Evolutionary conservation across 108 stramenopile genomes (phyloP).

Genomic region (Schizochytrium sp.): DNA sequence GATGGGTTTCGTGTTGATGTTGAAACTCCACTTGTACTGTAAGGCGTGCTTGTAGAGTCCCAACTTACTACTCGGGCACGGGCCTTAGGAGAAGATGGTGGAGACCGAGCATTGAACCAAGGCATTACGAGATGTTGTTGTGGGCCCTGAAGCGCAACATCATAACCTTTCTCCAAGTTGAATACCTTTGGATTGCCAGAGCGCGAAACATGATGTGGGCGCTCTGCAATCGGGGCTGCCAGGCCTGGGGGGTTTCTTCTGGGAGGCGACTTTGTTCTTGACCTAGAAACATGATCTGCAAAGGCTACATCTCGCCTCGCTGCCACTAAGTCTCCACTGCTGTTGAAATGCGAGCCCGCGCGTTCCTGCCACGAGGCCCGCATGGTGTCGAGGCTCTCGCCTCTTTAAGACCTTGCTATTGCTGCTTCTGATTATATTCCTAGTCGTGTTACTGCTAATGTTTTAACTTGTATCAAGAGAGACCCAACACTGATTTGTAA

Average conservation of each 20-base stretch:
- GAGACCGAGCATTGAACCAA: neutral
- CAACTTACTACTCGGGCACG: neutral
- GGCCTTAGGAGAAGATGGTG: neutral
- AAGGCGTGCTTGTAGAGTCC: neutral
- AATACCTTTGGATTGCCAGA: neutral
- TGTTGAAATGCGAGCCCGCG: neutral
- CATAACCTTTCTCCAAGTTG: too few relatives aligned
- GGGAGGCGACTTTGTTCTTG: constrained; percentile 7
- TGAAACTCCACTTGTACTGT: neutral
- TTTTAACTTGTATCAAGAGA: too few relatives aligned
- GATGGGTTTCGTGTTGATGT: too few relatives aligned
- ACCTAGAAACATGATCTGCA: neutral
- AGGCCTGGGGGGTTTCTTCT: neutral
- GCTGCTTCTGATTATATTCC: too few relatives aligned
- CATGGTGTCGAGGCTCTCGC: neutral
- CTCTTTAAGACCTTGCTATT: too few relatives aligned
- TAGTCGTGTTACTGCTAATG: too few relatives aligned
- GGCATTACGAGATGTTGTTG: neutral
- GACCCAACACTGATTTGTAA: too few relatives aligned
- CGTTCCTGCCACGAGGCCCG: neutral
- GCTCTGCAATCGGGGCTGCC: neutral
- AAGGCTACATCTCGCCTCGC: constrained; percentile 5
- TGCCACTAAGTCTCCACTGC: neutral
- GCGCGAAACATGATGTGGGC: neutral
- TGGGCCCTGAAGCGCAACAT: too few relatives aligned